Evolutionary conservation across 2,329 filamentous ascomycete genomes (phyloP).

Genomic region (Stromatinia cepivora): DNA sequence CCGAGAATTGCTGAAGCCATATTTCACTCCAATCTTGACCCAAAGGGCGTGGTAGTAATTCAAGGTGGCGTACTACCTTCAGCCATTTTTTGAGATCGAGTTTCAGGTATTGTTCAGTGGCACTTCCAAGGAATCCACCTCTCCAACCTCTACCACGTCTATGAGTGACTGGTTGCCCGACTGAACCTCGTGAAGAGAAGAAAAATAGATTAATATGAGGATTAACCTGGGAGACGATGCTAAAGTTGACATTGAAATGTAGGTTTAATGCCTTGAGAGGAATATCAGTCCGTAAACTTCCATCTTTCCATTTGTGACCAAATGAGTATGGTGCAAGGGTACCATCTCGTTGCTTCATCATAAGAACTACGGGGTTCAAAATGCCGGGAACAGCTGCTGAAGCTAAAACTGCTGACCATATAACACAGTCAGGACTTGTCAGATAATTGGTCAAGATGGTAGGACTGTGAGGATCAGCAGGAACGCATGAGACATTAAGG

Average conservation of each 20-base stretch:
- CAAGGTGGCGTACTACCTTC: slow-evolving; percentile 87
- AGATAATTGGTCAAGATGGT: slow-evolving; percentile 91
- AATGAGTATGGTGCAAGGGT: slow-evolving; percentile 87
- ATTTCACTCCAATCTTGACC: slow-evolving; percentile 97
- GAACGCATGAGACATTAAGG: slow-evolving; percentile 93
- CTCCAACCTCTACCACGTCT: slow-evolving; percentile 92
- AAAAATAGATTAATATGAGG: slow-evolving; percentile 99
- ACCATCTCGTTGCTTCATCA: slow-evolving; percentile 80
- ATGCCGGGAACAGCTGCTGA: slow-evolving; percentile 96
- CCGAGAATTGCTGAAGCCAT: slow-evolving; percentile 92
- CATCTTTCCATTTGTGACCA: slow-evolving; percentile 99
- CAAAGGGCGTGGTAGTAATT: slow-evolving; percentile 83
- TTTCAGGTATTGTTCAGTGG: slow-evolving; percentile 92
- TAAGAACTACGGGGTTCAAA: slow-evolving; percentile 89
- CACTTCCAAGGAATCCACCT: slow-evolving; percentile 89
- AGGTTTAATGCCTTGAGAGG: slow-evolving; percentile 91
- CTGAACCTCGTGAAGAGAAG: slow-evolving; percentile 89
- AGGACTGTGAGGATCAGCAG: slow-evolving; percentile 89
- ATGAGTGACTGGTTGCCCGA: slow-evolving; percentile 91
- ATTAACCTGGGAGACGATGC: slow-evolving; percentile 85
- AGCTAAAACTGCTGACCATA: slow-evolving; percentile 94
- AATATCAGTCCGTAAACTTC: slow-evolving; percentile 90
- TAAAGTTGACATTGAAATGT: slow-evolving; percentile 98
- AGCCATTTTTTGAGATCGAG: slow-evolving; percentile 98
- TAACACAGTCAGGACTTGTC: slow-evolving; percentile 93